Evolutionary conservation across 768 basidiomycete genomes (phyloP).

Genomic region (Chalciporus chontae): DNA sequence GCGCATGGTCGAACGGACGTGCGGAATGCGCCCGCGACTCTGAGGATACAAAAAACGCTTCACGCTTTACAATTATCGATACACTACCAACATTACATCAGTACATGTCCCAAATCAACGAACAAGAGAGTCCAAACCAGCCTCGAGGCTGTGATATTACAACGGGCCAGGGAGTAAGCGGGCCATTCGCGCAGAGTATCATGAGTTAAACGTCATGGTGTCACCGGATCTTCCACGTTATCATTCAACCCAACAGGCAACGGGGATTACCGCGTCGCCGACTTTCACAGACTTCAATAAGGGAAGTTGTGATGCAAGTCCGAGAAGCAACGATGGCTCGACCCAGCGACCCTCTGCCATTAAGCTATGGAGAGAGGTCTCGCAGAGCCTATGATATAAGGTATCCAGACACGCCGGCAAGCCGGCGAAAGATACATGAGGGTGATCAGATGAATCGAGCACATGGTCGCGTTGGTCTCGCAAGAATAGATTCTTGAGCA

Average conservation of each 20-base stretch:
- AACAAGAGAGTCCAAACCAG: conserved; percentile 3
- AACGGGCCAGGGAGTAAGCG: conserved; percentile 1
- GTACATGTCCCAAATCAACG: background rate
- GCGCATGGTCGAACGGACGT: background rate
- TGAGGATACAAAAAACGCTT: background rate
- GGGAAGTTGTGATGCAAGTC: conserved; percentile 13
- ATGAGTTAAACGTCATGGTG: too few species aligned
- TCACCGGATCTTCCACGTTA: background rate
- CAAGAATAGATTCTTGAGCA: conserved; percentile 45
- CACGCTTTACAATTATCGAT: background rate
- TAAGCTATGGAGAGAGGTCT: conserved; percentile 12
- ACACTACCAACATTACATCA: conserved; percentile 1
- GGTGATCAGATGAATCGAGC: background rate
- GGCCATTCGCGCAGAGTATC: conserved; percentile 4
- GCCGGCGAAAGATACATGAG: conserved; percentile 37
- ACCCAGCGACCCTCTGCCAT: conserved; percentile 28
- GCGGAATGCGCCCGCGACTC: background rate
- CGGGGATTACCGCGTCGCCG: conserved; percentile 2
- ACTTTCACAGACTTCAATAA: conserved; percentile 13
- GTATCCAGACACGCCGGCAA: conserved; percentile 23
- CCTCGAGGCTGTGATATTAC: conserved; percentile 1
- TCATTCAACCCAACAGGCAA: conserved; percentile 8
- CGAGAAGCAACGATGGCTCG: conserved; percentile 11
- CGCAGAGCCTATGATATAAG: background rate
- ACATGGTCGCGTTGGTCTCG: conserved; percentile 33